phyloP scores from a whole-genome alignment of 768 basidiomycete species.

The Strobilomyces confusus region DNA sequence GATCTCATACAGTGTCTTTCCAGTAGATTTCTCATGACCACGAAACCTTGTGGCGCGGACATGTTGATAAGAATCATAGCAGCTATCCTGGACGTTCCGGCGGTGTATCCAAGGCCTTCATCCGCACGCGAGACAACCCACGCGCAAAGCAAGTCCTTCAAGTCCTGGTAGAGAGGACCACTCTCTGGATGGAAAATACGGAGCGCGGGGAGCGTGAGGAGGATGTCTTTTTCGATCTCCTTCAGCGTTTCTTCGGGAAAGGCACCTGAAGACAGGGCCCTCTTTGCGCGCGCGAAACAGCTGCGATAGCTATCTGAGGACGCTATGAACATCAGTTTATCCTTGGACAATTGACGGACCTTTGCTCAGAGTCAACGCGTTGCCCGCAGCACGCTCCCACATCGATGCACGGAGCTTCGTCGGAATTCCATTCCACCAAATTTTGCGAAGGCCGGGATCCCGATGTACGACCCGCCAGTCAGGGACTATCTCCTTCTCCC shows the following conservation, averaged over 20 bases:
- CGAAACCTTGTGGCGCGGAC: conserved; percentile 68
- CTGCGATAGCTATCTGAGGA: conserved; percentile 59
- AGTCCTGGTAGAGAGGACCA: conserved; percentile 77
- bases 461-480: conserved; percentile 77
- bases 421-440: conserved; percentile 92
- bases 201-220: conserved; percentile 65
- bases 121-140: conserved; percentile 87
- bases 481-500: conserved; percentile 78
- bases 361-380: conserved; percentile 77
- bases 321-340: conserved; percentile 4
- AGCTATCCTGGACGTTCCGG: conserved; percentile 68
- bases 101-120: conserved; percentile 72
- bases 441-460: conserved; percentile 56
- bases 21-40: conserved; percentile 80
- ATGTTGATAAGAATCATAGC: conserved; percentile 87
- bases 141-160: conserved; percentile 80
- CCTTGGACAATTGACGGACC: conserved; percentile 38
- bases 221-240: conserved; percentile 72
- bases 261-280: conserved; percentile 57
- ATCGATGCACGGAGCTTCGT: conserved; percentile 71
- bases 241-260: conserved; percentile 63
- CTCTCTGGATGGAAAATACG: conserved; percentile 75
- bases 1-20: conserved; percentile 82
- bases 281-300: conserved; percentile 70
- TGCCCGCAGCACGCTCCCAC: conserved; percentile 87